A percentile compares a stretch with the other conserved stretches of the same genome.
Evolutionary conservation across 1,284 basidiomycete genomes (phyloP).

Genomic region (Fomitopsis palustris): DNA sequence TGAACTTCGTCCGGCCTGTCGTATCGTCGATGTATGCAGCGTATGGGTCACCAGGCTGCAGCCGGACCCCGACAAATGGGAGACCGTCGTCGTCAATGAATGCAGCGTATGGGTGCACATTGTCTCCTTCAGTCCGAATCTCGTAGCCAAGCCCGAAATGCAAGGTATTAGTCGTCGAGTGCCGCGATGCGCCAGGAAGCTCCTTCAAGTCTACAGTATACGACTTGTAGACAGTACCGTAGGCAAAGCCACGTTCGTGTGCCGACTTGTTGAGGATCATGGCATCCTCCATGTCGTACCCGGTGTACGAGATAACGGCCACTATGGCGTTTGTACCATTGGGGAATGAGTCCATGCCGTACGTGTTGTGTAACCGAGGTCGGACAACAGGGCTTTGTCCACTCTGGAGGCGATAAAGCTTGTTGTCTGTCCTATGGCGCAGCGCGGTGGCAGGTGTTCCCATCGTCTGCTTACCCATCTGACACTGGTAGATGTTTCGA

Average conservation of each 20-base stretch:
- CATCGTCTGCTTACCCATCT: slow-evolving; percentile 99
- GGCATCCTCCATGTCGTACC: slow-evolving; percentile 99
- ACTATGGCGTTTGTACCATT: slow-evolving; percentile 99
- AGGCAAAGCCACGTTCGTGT: slow-evolving; percentile 96
- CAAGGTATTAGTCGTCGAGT: slow-evolving; percentile 50
- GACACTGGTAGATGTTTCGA: slow-evolving; percentile 86
- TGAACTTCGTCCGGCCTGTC: slow-evolving; percentile 78
- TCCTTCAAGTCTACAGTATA: slow-evolving; percentile 91
- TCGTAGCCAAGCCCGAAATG: slow-evolving; percentile 90
- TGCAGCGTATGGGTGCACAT: slow-evolving; percentile 50
- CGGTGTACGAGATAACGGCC: slow-evolving; percentile 99
- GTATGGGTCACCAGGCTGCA: slow-evolving; percentile 77
- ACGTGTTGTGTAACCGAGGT: slow-evolving; percentile 89
- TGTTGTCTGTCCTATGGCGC: slow-evolving; percentile 95
- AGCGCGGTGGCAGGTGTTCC: slow-evolving; percentile 94
- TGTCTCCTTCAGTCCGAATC: slow-evolving; percentile 58
- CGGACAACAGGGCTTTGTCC: slow-evolving; percentile 96
- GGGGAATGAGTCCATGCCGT: slow-evolving; percentile 98
- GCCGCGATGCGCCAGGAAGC: slow-evolving; percentile 61
- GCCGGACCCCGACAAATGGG: slow-evolving; percentile 71
- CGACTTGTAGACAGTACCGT: slow-evolving; percentile 97
- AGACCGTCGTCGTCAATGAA: slow-evolving; percentile 85
- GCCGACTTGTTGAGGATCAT: slow-evolving; percentile 99
- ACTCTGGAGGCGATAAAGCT: slow-evolving; percentile 93
- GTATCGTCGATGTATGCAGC: slow-evolving; percentile 90